Conservation (phyloP, 2,329 filamentous ascomycete species). For the Trichophyton rubrum region DNA sequence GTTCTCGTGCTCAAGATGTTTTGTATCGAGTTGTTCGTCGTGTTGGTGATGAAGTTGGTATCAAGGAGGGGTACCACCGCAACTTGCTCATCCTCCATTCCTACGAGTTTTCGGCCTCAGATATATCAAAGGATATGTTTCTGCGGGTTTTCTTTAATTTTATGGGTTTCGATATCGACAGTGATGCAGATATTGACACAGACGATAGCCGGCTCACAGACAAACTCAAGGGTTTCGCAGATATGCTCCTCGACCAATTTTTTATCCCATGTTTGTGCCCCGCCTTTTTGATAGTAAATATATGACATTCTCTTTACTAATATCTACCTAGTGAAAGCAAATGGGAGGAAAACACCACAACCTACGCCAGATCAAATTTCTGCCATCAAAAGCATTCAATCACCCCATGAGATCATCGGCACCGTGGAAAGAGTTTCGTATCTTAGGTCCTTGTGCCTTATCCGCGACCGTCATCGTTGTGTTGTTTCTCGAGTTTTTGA, state of each 20-base stretch:
- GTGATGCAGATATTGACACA: constrained; percentile 6
- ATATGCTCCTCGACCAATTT: constrained; percentile 14
- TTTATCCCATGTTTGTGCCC: constrained; percentile 11
- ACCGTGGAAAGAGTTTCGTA: constrained; percentile 8
- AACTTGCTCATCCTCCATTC: constrained; percentile 13
- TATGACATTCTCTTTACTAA: neutral
- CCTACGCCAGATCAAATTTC: constrained; percentile 13
- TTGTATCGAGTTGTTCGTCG: constrained; percentile 6
- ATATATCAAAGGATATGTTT: constrained; percentile 12
- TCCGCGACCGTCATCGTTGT: constrained; percentile 14
- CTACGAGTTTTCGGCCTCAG: constrained; percentile 15
- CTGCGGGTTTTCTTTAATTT: constrained; percentile 9
- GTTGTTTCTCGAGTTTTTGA: constrained; percentile 15
- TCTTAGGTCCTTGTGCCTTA: constrained; percentile 11
- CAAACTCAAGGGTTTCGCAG: constrained; percentile 8
- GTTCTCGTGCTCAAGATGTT: neutral
- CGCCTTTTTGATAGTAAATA: no score
- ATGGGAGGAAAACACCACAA: constrained; percentile 11
- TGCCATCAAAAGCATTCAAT: constrained; percentile 6
- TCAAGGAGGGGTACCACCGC: constrained; percentile 1
- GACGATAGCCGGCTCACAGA: neutral
- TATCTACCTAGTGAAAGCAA: constrained; percentile 12
- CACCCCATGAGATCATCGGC: neutral
- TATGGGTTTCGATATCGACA: constrained; percentile 3
- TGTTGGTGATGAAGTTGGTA: neutral